phyloP scores from a whole-genome alignment of 1,284 basidiomycete species.

The Apiotrichum sp. region DNA sequence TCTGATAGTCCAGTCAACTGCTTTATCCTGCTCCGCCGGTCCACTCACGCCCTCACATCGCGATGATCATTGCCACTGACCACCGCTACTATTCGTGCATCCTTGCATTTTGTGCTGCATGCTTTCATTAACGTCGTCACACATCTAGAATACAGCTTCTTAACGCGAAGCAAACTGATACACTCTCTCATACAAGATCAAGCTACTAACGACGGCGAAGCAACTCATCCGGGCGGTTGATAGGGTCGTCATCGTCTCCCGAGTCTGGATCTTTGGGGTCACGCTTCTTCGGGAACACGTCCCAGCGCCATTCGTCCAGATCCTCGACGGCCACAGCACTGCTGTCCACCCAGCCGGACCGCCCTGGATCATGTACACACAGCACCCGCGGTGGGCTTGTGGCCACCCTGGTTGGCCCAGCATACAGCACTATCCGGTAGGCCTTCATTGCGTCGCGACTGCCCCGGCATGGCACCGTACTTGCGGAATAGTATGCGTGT shows the following conservation, averaged over 20 bases:
- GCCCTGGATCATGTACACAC: constrained; percentile 31
- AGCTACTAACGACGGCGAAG: no score
- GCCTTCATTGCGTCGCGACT: constrained; percentile 26
- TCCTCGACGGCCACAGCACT: constrained; percentile 29
- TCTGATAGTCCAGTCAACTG: no score
- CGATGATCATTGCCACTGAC: no score
- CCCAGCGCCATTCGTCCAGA: constrained; percentile 41
- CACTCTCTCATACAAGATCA: no score
- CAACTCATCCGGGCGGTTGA: neutral
- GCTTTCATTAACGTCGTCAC: no score
- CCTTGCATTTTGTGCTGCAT: no score
- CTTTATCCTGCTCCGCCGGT: no score
- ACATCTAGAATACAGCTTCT: no score
- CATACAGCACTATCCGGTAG: constrained; percentile 34
- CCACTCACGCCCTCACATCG: no score
- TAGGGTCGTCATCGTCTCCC: constrained; percentile 1
- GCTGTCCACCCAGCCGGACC: constrained; percentile 27
- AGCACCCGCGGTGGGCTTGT: constrained; percentile 28
- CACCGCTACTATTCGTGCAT: no score
- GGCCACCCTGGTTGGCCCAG: constrained; percentile 22
- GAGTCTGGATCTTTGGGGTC: neutral
- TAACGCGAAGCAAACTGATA: no score
- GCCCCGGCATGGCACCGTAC: constrained; percentile 22
- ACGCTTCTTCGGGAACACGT: constrained; percentile 4
- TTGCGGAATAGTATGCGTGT: constrained; percentile 17